phyloP scores from a whole-genome alignment of 192 early-diverging fungal genomes.

The Umbelopsis sp. region DNA sequence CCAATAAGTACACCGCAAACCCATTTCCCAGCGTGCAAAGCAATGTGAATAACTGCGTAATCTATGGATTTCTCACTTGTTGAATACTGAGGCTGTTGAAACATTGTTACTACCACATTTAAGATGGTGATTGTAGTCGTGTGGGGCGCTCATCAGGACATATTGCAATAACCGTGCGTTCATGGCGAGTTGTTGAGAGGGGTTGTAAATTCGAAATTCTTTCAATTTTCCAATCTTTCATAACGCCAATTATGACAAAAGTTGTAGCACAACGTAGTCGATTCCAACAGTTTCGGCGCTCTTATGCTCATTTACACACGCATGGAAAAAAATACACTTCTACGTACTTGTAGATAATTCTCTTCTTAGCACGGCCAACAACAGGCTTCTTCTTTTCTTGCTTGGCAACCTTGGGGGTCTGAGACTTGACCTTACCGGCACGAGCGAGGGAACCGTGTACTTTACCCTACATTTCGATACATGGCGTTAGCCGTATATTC shows the following conservation, averaged over 20 bases:
- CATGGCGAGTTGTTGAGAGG: neutral
- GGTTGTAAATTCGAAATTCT: neutral
- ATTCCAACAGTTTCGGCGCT: neutral
- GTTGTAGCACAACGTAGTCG: too few relatives aligned
- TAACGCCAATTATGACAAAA: neutral
- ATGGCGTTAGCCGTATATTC: neutral
- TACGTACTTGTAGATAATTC: constrained; percentile 76
- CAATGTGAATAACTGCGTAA: too few relatives aligned
- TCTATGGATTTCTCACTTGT: too few relatives aligned
- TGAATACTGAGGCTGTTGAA: neutral
- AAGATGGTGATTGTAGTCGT: too few relatives aligned
- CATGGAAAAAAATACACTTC: neutral
- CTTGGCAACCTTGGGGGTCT: constrained; percentile 98
- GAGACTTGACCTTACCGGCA: constrained; percentile 99
- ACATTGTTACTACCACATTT: neutral
- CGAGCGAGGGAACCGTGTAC: constrained; percentile 99
- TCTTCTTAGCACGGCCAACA: constrained; percentile 95
- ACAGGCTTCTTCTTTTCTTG: constrained; percentile 96
- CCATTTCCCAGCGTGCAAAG: neutral
- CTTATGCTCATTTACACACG: neutral
- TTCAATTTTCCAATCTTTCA: neutral
- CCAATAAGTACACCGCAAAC: neutral
- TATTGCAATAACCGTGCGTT: too few relatives aligned
- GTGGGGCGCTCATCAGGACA: too few relatives aligned
- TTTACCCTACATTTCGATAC: constrained; percentile 80